Conservation (phyloP, 176 grass and related monocot species). For the Metroxylon sagu region DNA sequence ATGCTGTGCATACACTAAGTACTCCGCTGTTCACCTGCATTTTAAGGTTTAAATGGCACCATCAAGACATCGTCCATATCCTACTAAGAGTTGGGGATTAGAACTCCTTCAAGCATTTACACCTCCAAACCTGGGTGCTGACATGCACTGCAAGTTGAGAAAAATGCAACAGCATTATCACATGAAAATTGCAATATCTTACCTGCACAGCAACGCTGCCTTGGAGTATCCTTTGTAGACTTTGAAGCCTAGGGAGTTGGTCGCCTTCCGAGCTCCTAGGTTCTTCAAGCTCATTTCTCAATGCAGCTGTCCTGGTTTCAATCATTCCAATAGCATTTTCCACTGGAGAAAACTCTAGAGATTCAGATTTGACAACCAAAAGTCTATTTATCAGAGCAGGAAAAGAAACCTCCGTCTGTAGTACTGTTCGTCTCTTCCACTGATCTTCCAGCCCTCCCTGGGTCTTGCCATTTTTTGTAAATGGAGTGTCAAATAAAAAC, state of each 20-base stretch:
- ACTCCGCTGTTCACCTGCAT: conserved; percentile 96
- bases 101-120: too few relatives aligned
- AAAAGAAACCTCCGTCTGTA: conserved; percentile 91
- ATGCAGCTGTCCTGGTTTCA: conserved; percentile 73
- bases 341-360: conserved; percentile 88
- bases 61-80: too few relatives aligned
- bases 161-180: too few relatives aligned
- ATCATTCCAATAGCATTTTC: conserved; percentile 99
- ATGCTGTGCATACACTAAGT: conserved; percentile 90
- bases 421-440: conserved; percentile 94
- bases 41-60: background rate
- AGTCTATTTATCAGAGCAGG: conserved; percentile 85
- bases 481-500: conserved; percentile 92
- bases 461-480: conserved; percentile 98
- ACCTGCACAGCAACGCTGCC: conserved; percentile 97
- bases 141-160: too few relatives aligned
- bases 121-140: too few relatives aligned
- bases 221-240: conserved; percentile 95
- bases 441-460: conserved; percentile 94
- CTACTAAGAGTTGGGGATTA: too few relatives aligned
- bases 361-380: conserved; percentile 76
- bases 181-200: conserved; percentile 10
- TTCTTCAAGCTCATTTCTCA: conserved; percentile 97
- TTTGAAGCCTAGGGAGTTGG: conserved; percentile 89
- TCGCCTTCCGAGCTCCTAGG: conserved; percentile 93